These are phyloP conservation scores for Aspergillus pseudoglaucus DNA, from an alignment of 2,329 filamentous ascomycete species.

Conservation along the genomic window DNA sequence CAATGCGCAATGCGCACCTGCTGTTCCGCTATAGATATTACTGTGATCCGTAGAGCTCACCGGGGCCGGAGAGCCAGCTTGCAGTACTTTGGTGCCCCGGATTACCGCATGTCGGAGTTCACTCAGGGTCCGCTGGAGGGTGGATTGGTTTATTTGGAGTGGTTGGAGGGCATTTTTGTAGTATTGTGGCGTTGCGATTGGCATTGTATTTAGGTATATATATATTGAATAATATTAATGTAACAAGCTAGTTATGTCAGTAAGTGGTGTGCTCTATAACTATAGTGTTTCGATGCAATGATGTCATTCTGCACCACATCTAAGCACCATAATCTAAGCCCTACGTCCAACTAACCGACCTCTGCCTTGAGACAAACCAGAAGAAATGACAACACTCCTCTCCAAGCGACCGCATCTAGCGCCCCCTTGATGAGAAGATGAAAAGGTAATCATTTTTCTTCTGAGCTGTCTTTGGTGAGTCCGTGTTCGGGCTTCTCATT, in stretches of 20 bases:
- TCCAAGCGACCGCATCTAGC: conserved; percentile 34
- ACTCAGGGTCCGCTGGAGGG: not conserved
- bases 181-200: not conserved
- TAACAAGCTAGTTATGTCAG: too few relatives aligned
- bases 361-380: not conserved
- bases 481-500: not conserved
- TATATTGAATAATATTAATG: too few relatives aligned
- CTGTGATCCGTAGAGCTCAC: not conserved
- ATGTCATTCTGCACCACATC: not conserved
- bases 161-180: not conserved
- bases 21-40: not conserved
- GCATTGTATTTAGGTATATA: not conserved
- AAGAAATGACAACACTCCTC: conserved; percentile 17
- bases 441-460: not conserved
- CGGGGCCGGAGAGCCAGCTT: not conserved
- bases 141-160: not conserved
- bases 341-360: too few relatives aligned
- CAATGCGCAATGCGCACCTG: not conserved
- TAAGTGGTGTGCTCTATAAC: not conserved
- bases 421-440: conserved; percentile 31
- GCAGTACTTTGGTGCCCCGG: not conserved
- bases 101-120: not conserved
- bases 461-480: not conserved
- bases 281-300: not conserved
- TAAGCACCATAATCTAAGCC: too few relatives aligned